These are phyloP conservation scores for Bipolaris victoriae DNA, from an alignment of 2,329 filamentous ascomycete genomes.

Conservation along the genomic window DNA sequence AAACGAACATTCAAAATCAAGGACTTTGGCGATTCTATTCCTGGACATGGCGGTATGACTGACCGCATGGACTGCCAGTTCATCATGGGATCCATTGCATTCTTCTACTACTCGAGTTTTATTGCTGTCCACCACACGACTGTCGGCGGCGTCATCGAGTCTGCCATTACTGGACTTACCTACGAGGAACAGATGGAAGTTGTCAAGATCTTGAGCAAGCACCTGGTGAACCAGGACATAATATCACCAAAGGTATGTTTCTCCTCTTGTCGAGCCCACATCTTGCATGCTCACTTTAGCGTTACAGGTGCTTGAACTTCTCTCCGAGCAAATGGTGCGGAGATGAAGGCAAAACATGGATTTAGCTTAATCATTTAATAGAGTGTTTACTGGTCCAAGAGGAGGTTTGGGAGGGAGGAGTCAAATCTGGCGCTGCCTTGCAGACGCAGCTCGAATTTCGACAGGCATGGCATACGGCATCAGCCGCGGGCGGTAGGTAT, in stretches of 20 bases:
- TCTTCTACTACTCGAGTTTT: conserved; percentile 98
- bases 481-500: not conserved
- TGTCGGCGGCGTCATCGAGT: conserved; percentile 87
- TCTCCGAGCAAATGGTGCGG: conserved; percentile 29
- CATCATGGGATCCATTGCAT: conserved; percentile 99
- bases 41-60: conserved; percentile 96
- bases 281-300: conserved; percentile 7
- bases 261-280: not conserved
- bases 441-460: conserved; percentile 6
- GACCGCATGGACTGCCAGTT: conserved; percentile 99
- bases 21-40: conserved; percentile 98
- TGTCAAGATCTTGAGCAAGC: conserved; percentile 66
- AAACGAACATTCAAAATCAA: conserved; percentile 99
- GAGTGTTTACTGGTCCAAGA: not conserved
- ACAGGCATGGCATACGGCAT: conserved; percentile 6
- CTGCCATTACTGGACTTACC: conserved; percentile 85
- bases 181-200: conserved; percentile 88
- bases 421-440: not conserved
- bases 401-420: not conserved
- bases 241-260: conserved; percentile 60
- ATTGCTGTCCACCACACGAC: conserved; percentile 86
- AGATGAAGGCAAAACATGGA: conserved; percentile 18
- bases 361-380: not conserved
- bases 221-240: conserved; percentile 67
- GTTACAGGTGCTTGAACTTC: conserved; percentile 33